Base-by-base conservation (phyloP, 2,329 filamentous ascomycete genomes). In the Aulographum hederae region DNA sequence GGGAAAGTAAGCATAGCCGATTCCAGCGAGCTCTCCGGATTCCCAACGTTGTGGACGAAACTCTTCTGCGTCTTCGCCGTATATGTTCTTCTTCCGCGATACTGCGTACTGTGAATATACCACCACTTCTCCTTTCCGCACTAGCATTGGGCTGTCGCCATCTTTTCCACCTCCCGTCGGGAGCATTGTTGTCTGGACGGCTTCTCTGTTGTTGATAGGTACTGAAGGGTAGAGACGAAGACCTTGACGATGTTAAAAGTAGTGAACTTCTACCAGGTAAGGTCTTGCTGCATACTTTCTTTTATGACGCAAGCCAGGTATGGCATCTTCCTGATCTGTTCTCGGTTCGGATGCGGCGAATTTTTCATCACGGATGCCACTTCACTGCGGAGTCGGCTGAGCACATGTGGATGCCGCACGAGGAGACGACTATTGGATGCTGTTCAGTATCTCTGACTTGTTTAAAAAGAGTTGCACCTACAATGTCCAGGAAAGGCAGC, bases 401-500 rank as follows among this genome's bases (percentile, higher is more conserved):
- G 18, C 18, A 38, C 39, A n/a, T 39, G 14, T 26, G 37, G 37
- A 36, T 41, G 37, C n/a, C 37, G 38, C 15, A 35, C 32, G 15
- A 41, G 35, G 11, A 40, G 32, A 14, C 30, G 30, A 32, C 30
- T 32, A 17, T 32, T 25, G 14, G 6, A 10, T 5, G 6, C 6
- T 14, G 20, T 32, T 28, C 29, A 20, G 18, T 11, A 8, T 15
- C 17, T 32, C 8, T 28, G 8, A 28, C 8, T 28, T 6, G 8
- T 6, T 14, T 30, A 13, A 14, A 28, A 8, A 28, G 10, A 8
- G 11, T 17, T 13, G 13, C 13, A 32, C 30, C 28, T 12, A 32
- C 30, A 49, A 53, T 3, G 43, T 40, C 38, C 51, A 50, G 16
- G 44, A 40, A 2, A 55, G 41, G 5, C 54, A 42, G 29, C 46